Base-by-base conservation (phyloP, 805 yeast genomes). In the baker's yeast (Saccharomyces cerevisiae) region DNA sequence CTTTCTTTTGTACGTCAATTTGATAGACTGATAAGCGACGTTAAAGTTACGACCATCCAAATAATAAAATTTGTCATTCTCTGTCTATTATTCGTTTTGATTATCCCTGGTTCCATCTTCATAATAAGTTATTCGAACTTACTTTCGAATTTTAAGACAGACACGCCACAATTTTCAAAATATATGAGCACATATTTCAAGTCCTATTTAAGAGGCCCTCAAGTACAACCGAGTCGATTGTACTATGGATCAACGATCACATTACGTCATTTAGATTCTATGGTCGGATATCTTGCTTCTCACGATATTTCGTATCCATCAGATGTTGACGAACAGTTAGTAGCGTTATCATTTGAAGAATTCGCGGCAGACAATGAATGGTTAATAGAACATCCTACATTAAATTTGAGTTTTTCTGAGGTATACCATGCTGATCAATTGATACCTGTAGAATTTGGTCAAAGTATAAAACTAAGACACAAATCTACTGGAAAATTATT, bases 281-380 rank as follows among this genome's bases (percentile, higher is more conserved):
- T 82, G 52, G 96, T 94, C 22, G 84, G 84, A 1, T 92, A 89
- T 67, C 72, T 92, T 57, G 96, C 89, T 68, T 87, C 96, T 1
- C 92, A 89, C 68, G 73, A 79, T 47, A 76, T 73, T 61, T 68
- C 73, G 4, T 89, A 87, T 68, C 79, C 80, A 51, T 69, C 79
- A 2, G 95, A 92, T 0, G 78, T 89, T 1, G 70, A 77, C 24
- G 84, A 85, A 64, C 96, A 89, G 69, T 92, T 88, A 69, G 89
- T 92, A 24, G 81, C 96, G 0, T 74, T 88, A 50, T 82, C 84
- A 57, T 81, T 81, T 21, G 80, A 76, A 63, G 78, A 77, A 59
- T 79, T 76, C 51, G 87, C 82, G 61, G 60, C 55, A 14, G 82
- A 84, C 69, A 89, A 88, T 66, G 79, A 82, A 56, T 94, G 96